These are phyloP conservation scores for Heterobasidion annosum DNA, from an alignment of 1,284 basidiomycete species.

Conservation along the genomic window DNA sequence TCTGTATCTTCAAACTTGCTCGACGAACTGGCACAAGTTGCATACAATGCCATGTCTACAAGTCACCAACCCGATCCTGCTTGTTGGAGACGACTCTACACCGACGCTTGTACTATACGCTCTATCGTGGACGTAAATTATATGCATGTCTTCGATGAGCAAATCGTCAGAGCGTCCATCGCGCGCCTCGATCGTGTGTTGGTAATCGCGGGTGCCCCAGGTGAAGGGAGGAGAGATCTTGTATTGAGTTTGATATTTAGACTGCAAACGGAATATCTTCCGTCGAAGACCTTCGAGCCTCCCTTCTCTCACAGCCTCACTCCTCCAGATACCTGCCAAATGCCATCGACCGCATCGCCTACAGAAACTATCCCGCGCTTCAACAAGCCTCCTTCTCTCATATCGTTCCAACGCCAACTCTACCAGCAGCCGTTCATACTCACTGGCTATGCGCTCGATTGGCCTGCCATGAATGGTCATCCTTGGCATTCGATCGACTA, in stretches of 20 bases:
- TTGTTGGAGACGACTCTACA: slow-evolving; percentile 51
- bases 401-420: slow-evolving; percentile 34
- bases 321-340: slow-evolving; percentile 3
- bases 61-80: slow-evolving; percentile 4
- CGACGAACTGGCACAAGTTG: slow-evolving; percentile 13
- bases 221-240: slow-evolving; percentile 48
- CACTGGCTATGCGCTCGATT: slow-evolving; percentile 46
- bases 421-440: slow-evolving; percentile 64
- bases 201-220: slow-evolving; percentile 77
- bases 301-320: slow-evolving; percentile 11
- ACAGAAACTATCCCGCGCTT: slow-evolving; percentile 24
- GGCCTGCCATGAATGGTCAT: slow-evolving; percentile 63
- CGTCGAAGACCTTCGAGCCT: slow-evolving; percentile 5
- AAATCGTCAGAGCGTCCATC: slow-evolving; percentile 28
- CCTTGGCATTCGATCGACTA: slow-evolving; percentile 68
- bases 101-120: slow-evolving; percentile 52
- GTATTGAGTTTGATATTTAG: slow-evolving; percentile 50
- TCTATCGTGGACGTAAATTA: slow-evolving; percentile 31
- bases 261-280: slow-evolving; percentile 25
- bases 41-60: slow-evolving; percentile 16
- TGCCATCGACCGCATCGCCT: slow-evolving; percentile 9
- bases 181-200: slow-evolving; percentile 69
- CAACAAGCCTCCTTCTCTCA: slow-evolving; percentile 42
- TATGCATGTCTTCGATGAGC: slow-evolving; percentile 14
- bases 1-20: slow-evolving; percentile 9